Conservation (phyloP, 805 yeast species). For the Citeromyces matritensis region DNA sequence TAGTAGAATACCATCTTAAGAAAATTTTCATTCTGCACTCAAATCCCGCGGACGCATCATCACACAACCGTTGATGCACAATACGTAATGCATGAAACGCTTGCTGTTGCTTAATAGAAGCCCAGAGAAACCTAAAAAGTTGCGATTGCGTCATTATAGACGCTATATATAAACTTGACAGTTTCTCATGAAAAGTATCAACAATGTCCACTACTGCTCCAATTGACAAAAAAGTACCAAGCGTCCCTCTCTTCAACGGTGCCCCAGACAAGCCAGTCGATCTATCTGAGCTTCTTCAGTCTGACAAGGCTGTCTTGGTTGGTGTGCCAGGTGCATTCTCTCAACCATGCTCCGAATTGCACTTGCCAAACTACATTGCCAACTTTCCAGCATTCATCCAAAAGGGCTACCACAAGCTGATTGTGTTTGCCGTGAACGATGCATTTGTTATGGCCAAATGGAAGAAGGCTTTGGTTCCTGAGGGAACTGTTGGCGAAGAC, state of each 20-base stretch:
- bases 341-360: constrained; percentile 61
- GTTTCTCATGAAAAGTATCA: not conserved
- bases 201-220: not conserved
- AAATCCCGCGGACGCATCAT: not conserved
- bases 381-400: constrained; percentile 32
- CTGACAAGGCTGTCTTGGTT: constrained; percentile 29
- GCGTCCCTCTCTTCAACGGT: not conserved
- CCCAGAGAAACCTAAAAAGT: too few species aligned
- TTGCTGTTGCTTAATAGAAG: not conserved
- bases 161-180: constrained; percentile 1
- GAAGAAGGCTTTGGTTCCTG: constrained; percentile 29
- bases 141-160: too few species aligned
- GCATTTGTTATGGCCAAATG: constrained; percentile 77
- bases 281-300: not conserved
- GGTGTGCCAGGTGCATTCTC: constrained; percentile 70
- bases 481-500: constrained; percentile 3
- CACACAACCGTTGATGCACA: not conserved
- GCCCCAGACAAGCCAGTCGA: not conserved
- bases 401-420: constrained; percentile 52
- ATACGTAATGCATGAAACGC: not conserved
- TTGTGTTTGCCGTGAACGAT: constrained; percentile 72
- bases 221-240: not conserved
- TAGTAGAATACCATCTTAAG: not conserved
- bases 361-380: constrained; percentile 60
- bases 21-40: not conserved